phyloP scores from a whole-genome alignment of 1,284 basidiomycete genomes.

The Sanghuangporus weigelae region DNA sequence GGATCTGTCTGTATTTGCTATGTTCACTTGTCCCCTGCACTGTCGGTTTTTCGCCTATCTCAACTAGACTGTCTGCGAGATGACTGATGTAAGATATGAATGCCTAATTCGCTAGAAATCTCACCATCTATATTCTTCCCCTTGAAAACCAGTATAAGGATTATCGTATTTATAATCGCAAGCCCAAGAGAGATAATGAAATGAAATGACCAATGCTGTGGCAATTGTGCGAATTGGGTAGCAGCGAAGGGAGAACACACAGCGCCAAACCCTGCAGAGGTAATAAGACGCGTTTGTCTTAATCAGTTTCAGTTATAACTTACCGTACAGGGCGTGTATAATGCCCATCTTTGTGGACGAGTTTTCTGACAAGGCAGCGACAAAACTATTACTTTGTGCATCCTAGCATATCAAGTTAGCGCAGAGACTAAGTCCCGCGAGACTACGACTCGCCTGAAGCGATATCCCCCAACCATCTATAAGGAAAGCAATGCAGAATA shows the following conservation, averaged over 20 bases:
- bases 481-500: slow-evolving; percentile 55
- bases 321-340: slow-evolving; percentile 26
- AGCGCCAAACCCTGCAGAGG: slow-evolving; percentile 24
- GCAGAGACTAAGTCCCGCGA: neutral
- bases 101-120: neutral
- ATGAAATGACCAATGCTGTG: slow-evolving; percentile 28
- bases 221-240: slow-evolving; percentile 27
- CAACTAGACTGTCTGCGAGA: slow-evolving; percentile 10
- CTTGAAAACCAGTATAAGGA: slow-evolving; percentile 31
- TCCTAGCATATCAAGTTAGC: slow-evolving; percentile 32
- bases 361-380: slow-evolving; percentile 39
- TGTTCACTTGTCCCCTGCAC: slow-evolving; percentile 21
- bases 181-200: slow-evolving; percentile 35
- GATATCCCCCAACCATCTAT: slow-evolving; percentile 60
- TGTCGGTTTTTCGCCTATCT: slow-evolving; percentile 19
- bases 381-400: slow-evolving; percentile 55
- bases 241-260: slow-evolving; percentile 27
- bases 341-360: slow-evolving; percentile 34
- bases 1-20: slow-evolving; percentile 21
- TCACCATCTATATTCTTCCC: slow-evolving; percentile 31
- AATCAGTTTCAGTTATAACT: neutral
- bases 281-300: neutral
- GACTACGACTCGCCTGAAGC: slow-evolving; percentile 36
- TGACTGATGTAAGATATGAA: neutral
- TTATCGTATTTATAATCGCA: slow-evolving; percentile 25